Evolutionary conservation across 345 rosid species (phyloP), one percentile per base, ranked within the genome.

Genomic region (Nasturtium officinale): DNA sequence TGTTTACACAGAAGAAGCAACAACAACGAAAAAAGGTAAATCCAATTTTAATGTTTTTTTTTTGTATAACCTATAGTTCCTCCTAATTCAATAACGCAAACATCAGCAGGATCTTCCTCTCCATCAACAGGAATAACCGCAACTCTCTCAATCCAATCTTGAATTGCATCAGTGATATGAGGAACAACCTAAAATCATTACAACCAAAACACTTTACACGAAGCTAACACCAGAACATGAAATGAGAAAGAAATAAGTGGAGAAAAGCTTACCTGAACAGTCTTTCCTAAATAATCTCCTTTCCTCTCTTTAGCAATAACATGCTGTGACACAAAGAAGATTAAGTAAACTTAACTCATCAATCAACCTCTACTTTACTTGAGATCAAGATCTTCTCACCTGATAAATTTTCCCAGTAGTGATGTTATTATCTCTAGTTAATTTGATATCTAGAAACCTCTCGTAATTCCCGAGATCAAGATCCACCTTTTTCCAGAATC

Each of bases 251-350:
- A 23, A 2, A 23, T 23, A n/a, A n/a, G n/a, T n/a, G n/a, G n/a
- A n/a, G n/a, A n/a, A n/a, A n/a, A n/a, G n/a, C n/a, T n/a, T 25
- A 90, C 98, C 96, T 94, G 98, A 68, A 94, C 96, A 78, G 97
- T 94, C 70, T 85, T 89, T 83, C 97, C 98, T 68, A 94, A 86
- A 76, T 91, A 94, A 84, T 91, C 96, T 57, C 98, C 98, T 75
- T 63, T 89, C 80, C 98, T 91, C 79, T 94, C 98, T 76, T 85
- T 94, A 72, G 89, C 80, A 55, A 94, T 83, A 45, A 94, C 98
- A 43, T 82, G 75, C 98, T 93, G 86, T 67, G 48, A 61, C 25
- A 69, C 35, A 59, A n/a, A 33, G 7, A 32, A 56, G 64, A 67
- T 59, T 67, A 23, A 40, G 10, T 62, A 17, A n/a, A 69, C 52